These are phyloP conservation scores for Trebouxia sp. DNA, from an alignment of 139 green algal species.

Conservation along the genomic window DNA sequence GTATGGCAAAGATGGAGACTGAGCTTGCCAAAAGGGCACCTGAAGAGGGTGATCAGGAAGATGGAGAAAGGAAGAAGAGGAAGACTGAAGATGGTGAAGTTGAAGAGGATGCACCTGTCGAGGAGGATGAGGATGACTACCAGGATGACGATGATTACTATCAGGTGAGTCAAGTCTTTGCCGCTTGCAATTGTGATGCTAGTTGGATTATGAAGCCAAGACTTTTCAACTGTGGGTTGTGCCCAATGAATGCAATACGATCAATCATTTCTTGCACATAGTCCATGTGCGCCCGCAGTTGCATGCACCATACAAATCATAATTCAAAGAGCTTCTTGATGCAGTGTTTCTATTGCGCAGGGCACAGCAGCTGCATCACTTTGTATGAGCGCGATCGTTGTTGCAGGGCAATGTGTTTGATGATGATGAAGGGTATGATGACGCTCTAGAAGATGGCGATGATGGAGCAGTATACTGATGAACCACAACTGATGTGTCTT, in stretches of 20 bases:
- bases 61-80: neutral
- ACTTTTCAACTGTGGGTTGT: no score
- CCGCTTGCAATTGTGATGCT: no score
- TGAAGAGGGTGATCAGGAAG: neutral
- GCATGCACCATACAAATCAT: no score
- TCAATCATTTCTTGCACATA: no score
- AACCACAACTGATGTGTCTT: no score
- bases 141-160: constrained; percentile 30
- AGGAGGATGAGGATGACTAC: constrained; percentile 31
- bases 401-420: constrained; percentile 31
- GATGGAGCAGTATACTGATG: constrained; percentile 4
- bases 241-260: no score
- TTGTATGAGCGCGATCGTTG: no score
- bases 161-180: constrained; percentile 4
- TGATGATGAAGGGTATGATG: constrained; percentile 37
- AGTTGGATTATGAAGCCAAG: no score
- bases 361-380: no score
- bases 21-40: neutral
- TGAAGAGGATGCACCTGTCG: constrained; percentile 20
- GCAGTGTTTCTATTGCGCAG: no score
- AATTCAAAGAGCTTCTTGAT: no score
- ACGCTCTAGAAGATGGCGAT: constrained; percentile 25
- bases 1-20: constrained; percentile 26
- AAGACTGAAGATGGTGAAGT: constrained; percentile 32
- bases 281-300: no score